Evolutionary conservation across 2,329 filamentous ascomycete genomes (phyloP).

Genomic region (Xylaria sp.): DNA sequence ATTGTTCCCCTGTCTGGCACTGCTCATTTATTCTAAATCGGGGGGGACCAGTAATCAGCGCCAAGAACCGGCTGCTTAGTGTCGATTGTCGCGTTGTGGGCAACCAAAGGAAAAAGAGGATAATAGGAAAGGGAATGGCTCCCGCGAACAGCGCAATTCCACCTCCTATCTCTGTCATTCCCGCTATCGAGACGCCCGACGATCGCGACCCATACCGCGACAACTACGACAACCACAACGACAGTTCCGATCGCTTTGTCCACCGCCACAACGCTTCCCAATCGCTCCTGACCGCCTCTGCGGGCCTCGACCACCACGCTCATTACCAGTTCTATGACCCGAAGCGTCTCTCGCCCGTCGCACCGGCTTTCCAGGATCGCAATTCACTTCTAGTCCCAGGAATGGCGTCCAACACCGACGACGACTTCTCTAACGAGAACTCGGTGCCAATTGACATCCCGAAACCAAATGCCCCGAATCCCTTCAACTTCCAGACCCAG

Average conservation of each 20-base stretch:
- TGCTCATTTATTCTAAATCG: constrained; percentile 40
- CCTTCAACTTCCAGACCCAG: constrained; percentile 95
- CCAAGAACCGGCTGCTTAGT: constrained; percentile 39
- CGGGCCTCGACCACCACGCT: constrained; percentile 23
- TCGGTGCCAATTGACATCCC: constrained; percentile 52
- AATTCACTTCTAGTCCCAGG: constrained; percentile 36
- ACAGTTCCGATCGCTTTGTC: constrained; percentile 20
- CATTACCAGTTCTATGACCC: constrained; percentile 47
- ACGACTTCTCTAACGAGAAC: constrained; percentile 46
- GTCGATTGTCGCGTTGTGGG: constrained; percentile 12
- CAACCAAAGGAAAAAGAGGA: background rate
- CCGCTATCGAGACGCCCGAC: constrained; percentile 46
- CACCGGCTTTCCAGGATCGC: constrained; percentile 45
- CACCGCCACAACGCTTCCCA: constrained; percentile 35
- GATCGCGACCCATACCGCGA: constrained; percentile 35
- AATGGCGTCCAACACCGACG: constrained; percentile 43
- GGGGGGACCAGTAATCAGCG: constrained; percentile 43
- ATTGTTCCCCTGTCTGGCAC: constrained; percentile 23
- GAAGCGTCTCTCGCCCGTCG: constrained; percentile 49
- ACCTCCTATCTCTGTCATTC: constrained; percentile 48
- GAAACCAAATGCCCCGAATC: constrained; percentile 61
- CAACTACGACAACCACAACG: background rate
- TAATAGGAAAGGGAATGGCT: constrained; percentile 32
- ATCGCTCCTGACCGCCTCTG: constrained; percentile 36
- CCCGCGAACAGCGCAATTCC: constrained; percentile 32